Base-by-base conservation (phyloP, 116 monocot genomes). In the Iris pallida region DNA sequence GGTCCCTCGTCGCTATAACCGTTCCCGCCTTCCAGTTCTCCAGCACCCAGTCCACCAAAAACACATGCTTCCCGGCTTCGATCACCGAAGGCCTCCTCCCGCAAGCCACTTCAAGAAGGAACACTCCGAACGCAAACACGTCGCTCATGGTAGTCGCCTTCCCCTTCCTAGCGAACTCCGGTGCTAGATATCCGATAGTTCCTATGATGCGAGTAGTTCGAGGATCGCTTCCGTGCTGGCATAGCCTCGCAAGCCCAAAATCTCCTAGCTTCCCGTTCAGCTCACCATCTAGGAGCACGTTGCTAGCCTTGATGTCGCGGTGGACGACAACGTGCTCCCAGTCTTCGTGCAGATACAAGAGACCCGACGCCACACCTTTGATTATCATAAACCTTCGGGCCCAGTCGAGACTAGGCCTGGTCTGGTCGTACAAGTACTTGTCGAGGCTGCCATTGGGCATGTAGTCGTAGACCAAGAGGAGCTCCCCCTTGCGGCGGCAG, bases 311-410 rank as follows among this genome's bases (percentile, higher is more conserved):
- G 59, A 71, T 61, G 71, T 71, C 71, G 11, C 71, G n/a, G 62
- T 71, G 71, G 16, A 71, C 59, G 11, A 63, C 62, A 6, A 75
- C 59, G 5, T 77, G 71, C 71, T 77, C 71, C 71, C 66, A 77
- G 44, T 71, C 77, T 47, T 77, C 77, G 49, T 71, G 71, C 9
- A 77, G 63, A 65, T 77, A 77, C 41, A 77, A 65, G 42, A 77
- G 48, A 6, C 77, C 71, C 0, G 65, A 64, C 8, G 71, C 77
- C 7, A 77, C 49, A 10, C 71, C 77, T 17, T 59, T 59, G 15
- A 77, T 64, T 11, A 77, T 71, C 47, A 65, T 48, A 43, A 77
- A 59, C 47, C 77, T 53, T 5, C 65, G 65, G 10, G 8, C 19
- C 65, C 65, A 65, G 0, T n/a, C 19, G 4, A 65, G 65, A 18